Evolutionary conservation across 2,329 filamentous ascomycete species (phyloP).

Genomic region (Aspergillus sp.): DNA sequence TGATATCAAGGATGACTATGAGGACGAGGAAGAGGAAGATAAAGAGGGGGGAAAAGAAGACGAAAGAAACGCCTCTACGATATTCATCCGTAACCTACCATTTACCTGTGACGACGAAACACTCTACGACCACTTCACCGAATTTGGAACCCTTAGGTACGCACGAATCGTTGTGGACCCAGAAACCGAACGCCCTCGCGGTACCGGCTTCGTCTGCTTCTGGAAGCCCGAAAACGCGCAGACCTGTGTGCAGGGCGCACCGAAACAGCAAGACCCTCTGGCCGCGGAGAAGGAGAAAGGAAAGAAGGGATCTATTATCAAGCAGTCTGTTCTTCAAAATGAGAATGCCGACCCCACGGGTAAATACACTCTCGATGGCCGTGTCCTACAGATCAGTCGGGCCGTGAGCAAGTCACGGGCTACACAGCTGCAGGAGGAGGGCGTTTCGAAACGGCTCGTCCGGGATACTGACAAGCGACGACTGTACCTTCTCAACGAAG

Average conservation of each 20-base stretch:
- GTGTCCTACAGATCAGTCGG: slow-evolving; percentile 77
- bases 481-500: slow-evolving; percentile 84
- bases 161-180: slow-evolving; percentile 87
- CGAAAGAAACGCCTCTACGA: slow-evolving; percentile 65
- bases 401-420: slow-evolving; percentile 86
- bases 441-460: slow-evolving; percentile 61
- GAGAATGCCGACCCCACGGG: slow-evolving; percentile 78
- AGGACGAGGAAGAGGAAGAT: slow-evolving; percentile 39
- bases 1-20: slow-evolving; percentile 38
- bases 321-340: slow-evolving; percentile 84
- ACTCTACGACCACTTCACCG: slow-evolving; percentile 80
- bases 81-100: slow-evolving; percentile 93
- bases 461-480: slow-evolving; percentile 84
- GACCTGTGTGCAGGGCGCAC: slow-evolving; percentile 72
- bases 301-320: slow-evolving; percentile 51
- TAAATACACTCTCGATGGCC: slow-evolving; percentile 85
- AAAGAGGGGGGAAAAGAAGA: slow-evolving; percentile 49
- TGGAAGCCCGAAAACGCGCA: slow-evolving; percentile 73
- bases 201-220: slow-evolving; percentile 95
- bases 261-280: slow-evolving; percentile 50
- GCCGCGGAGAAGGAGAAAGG: slow-evolving; percentile 41
- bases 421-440: slow-evolving; percentile 69
- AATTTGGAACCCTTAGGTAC: slow-evolving; percentile 86
- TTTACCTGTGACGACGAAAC: slow-evolving; percentile 82
- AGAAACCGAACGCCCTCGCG: slow-evolving; percentile 79